These are phyloP conservation scores for Juglanconis juglandina DNA, from an alignment of 2,329 filamentous ascomycete species.

Conservation along the genomic window DNA sequence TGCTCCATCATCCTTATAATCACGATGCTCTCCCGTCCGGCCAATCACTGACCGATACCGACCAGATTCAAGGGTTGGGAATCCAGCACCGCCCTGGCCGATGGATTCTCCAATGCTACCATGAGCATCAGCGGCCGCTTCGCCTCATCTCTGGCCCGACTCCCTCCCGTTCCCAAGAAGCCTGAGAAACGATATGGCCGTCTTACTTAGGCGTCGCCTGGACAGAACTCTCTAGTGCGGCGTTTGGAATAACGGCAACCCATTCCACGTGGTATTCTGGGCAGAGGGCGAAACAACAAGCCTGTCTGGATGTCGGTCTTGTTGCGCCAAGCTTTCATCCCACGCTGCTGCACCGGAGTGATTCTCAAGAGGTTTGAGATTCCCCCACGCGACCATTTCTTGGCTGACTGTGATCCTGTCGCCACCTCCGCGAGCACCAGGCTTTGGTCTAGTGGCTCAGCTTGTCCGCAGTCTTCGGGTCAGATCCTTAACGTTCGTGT, in stretches of 20 bases:
- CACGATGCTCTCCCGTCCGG: not conserved
- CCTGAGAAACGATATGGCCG: not conserved
- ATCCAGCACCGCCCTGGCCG: conserved; percentile 11
- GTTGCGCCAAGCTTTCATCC: not conserved
- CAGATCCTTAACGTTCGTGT: not conserved
- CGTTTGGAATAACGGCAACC: not conserved
- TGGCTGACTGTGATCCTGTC: not conserved
- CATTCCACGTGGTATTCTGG: not conserved
- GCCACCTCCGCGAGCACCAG: not conserved
- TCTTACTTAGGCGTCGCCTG: not conserved
- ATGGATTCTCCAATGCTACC: conserved; percentile 13
- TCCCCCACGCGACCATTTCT: not conserved
- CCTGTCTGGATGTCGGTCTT: not conserved
- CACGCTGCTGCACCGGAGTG: not conserved
- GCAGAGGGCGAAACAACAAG: not conserved
- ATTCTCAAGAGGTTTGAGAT: not conserved
- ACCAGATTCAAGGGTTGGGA: not conserved
- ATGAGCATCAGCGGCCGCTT: conserved; percentile 13
- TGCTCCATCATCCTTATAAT: conserved; percentile 11
- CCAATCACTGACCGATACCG: conserved; percentile 9
- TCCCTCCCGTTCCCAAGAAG: not conserved
- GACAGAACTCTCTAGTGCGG: not conserved
- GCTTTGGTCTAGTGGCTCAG: not conserved
- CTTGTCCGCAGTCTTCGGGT: not conserved
- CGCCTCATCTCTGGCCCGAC: conserved; percentile 1